A percentile compares a stretch with the other conserved stretches of the same genome.
phyloP scores from a whole-genome alignment of 2,329 filamentous ascomycete genomes.

The Tolypocladium pustulatum region DNA sequence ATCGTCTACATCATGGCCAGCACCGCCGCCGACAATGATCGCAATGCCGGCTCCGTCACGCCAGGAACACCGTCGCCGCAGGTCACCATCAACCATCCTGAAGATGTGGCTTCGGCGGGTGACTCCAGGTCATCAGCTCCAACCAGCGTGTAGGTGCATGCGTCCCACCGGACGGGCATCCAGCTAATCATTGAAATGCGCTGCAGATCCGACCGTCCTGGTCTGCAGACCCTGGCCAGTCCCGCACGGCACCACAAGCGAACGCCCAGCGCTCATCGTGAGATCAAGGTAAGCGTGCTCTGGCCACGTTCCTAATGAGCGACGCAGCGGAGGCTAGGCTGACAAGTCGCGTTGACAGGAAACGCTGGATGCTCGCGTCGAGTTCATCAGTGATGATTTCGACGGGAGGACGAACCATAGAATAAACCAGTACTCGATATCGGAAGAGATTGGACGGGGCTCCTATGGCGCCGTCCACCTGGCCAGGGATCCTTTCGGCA shows the following conservation, averaged over 20 bases:
- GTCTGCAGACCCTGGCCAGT: slow-evolving; percentile 33
- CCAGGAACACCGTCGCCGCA: slow-evolving; percentile 12
- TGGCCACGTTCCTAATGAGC: not conserved
- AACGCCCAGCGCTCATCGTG: slow-evolving; percentile 45
- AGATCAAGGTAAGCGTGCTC: slow-evolving; percentile 39
- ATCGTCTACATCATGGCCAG: not conserved
- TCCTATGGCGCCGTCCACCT: slow-evolving; percentile 92
- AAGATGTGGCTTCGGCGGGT: slow-evolving; percentile 11
- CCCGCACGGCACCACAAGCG: slow-evolving; percentile 47
- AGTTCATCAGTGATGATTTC: slow-evolving; percentile 75
- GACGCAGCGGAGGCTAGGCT: not conserved
- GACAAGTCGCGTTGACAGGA: slow-evolving; percentile 41
- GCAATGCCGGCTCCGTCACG: not conserved
- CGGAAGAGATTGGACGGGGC: slow-evolving; percentile 91
- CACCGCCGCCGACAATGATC: not conserved
- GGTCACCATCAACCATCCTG: slow-evolving; percentile 18
- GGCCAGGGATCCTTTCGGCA: slow-evolving; percentile 79
- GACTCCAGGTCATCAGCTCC: slow-evolving; percentile 6
- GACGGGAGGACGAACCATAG: slow-evolving; percentile 73
- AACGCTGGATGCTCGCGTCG: slow-evolving; percentile 80
- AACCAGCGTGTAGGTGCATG: slow-evolving; percentile 30
- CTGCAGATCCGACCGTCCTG: slow-evolving; percentile 31
- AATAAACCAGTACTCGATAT: slow-evolving; percentile 92
- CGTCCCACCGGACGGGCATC: not conserved
- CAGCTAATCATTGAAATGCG: not conserved